These are phyloP conservation scores for Pseudogymnoascus sp. DNA, from an alignment of 2,329 filamentous ascomycete genomes.

Conservation along the genomic window DNA sequence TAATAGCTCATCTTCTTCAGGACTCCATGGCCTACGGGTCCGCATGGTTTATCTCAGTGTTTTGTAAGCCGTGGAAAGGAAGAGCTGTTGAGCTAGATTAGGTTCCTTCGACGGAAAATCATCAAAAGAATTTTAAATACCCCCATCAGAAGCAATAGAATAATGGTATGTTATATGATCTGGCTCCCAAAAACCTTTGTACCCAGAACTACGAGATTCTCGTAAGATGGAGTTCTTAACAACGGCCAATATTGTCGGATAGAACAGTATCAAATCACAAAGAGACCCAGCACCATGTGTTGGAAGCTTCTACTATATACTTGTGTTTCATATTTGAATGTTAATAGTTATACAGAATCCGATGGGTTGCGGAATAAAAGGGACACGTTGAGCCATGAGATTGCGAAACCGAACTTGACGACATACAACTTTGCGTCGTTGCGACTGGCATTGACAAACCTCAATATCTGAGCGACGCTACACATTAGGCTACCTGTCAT, in stretches of 20 bases:
- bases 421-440: neutral
- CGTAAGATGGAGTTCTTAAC: neutral
- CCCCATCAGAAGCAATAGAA: too few relatives aligned
- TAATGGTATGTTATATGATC: neutral
- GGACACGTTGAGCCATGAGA: neutral
- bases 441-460: neutral
- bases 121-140: neutral
- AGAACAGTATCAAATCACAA: neutral
- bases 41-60: neutral
- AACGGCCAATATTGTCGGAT: neutral
- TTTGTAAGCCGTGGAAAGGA: neutral
- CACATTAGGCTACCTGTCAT: neutral
- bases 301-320: neutral
- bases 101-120: neutral
- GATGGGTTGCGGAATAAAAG: neutral
- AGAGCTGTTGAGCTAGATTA: neutral
- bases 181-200: neutral
- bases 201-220: neutral
- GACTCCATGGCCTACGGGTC: neutral
- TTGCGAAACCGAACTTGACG: neutral
- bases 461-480: neutral
- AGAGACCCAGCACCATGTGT: neutral
- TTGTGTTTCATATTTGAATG: neutral
- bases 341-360: neutral
- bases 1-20: neutral